Conservation (phyloP, 345 rosid species). For the Gossypium australe region DNA sequence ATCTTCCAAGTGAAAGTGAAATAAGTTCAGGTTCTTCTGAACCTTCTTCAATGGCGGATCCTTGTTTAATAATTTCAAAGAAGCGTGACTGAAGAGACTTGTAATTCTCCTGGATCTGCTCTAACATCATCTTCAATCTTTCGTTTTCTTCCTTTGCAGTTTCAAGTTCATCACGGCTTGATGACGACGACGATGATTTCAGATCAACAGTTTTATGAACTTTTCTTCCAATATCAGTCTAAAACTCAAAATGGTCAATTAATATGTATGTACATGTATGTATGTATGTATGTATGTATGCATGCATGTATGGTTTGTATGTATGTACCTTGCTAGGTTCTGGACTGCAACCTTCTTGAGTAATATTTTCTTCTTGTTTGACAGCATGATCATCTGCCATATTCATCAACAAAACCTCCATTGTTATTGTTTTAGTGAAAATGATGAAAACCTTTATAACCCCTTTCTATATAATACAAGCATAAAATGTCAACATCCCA, state of each 20-base stretch:
- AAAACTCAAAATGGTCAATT: not conserved
- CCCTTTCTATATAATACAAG: conserved; percentile 12
- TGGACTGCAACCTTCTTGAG: conserved; percentile 26
- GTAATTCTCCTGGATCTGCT: conserved; percentile 57
- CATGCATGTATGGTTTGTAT: not conserved
- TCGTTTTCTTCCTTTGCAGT: conserved; percentile 66
- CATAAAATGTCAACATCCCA: conserved; percentile 63
- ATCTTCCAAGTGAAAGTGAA: conserved; percentile 66
- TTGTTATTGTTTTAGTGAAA: not conserved
- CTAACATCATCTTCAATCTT: conserved; percentile 51
- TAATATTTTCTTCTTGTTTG: conserved; percentile 23
- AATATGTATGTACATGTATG: not conserved
- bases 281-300: too few relatives aligned
- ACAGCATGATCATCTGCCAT: conserved; percentile 22
- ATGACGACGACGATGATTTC: conserved; percentile 26
- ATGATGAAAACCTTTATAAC: too few relatives aligned
- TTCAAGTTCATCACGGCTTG: conserved; percentile 36
- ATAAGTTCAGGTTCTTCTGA: conserved; percentile 43
- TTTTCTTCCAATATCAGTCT: conserved; percentile 21
- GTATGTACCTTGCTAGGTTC: conserved; percentile 22
- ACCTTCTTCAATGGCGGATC: conserved; percentile 24
- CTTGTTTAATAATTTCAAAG: conserved; percentile 46
- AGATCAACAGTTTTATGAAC: conserved; percentile 7
- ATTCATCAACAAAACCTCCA: conserved; percentile 34
- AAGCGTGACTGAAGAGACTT: conserved; percentile 54